Conservation (phyloP, 192 early-diverging fungal genomes). For the Coemansia sp. region DNA sequence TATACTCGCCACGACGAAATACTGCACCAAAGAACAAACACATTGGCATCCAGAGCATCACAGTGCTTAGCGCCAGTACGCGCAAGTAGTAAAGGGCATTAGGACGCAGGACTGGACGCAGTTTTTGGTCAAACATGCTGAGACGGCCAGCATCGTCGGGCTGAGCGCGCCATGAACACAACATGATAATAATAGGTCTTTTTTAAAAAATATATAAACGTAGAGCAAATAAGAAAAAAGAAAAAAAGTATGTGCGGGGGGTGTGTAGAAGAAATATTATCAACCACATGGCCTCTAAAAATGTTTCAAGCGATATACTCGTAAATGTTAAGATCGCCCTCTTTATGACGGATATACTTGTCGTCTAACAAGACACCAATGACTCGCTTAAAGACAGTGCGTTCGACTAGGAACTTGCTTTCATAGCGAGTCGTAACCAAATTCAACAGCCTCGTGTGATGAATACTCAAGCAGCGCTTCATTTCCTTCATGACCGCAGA, state of each 20-base stretch:
- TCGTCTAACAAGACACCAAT: neutral
- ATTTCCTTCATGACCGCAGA: neutral
- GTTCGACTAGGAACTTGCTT: neutral
- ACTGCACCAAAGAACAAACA: constrained; percentile 30
- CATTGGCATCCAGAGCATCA: constrained; percentile 24
- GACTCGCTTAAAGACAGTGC: neutral
- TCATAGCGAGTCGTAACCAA: neutral
- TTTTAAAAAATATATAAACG: neutral
- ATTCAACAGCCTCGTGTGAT: neutral
- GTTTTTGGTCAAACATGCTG: constrained; percentile 8
- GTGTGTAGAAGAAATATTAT: neutral
- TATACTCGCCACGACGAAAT: constrained; percentile 13
- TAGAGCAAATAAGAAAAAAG: neutral
- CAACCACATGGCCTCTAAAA: neutral
- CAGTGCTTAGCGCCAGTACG: neutral
- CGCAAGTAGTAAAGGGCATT: constrained; percentile 28
- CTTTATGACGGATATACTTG: neutral
- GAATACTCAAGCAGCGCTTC: neutral
- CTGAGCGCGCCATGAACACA: constrained; percentile 1
- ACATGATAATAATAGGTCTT: neutral
- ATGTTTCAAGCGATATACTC: neutral
- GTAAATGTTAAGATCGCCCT: neutral
- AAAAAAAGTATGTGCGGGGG: neutral
- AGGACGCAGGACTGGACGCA: constrained; percentile 4
- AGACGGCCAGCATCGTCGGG: constrained; percentile 5